Evolutionary conservation across 2,329 filamentous ascomycete genomes (phyloP).

Genomic region (Fusarium miscanthi): DNA sequence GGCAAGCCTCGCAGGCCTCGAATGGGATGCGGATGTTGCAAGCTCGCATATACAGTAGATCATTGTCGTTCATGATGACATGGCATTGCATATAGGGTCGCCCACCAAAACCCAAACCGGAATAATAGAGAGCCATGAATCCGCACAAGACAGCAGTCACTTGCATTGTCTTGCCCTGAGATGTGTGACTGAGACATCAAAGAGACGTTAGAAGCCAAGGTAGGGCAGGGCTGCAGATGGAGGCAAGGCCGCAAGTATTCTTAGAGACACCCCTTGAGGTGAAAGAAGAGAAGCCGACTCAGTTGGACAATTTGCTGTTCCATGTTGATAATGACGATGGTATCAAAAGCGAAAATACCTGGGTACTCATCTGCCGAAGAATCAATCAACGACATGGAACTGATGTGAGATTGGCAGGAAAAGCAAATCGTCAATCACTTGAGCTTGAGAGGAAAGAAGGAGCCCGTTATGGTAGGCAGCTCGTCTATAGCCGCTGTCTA

Average conservation of each 20-base stretch:
- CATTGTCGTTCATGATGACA: constrained; percentile 32
- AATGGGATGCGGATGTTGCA: constrained; percentile 9
- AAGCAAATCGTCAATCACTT: background rate
- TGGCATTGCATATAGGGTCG: constrained; percentile 29
- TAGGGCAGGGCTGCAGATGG: constrained; percentile 27
- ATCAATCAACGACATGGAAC: background rate
- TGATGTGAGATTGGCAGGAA: background rate
- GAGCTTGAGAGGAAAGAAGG: background rate
- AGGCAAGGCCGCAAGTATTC: background rate
- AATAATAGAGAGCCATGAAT: constrained; percentile 15
- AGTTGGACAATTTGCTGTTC: constrained; percentile 1
- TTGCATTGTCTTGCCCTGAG: constrained; percentile 33
- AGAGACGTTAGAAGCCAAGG: constrained; percentile 29
- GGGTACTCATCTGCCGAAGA: background rate
- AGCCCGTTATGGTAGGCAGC: background rate
- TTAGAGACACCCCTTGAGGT: constrained; percentile 16
- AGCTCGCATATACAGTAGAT: constrained; percentile 12
- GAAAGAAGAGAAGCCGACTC: background rate
- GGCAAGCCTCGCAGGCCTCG: constrained; percentile 25
- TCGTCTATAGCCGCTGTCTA: constrained; percentile 3
- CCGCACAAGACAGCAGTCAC: constrained; percentile 33
- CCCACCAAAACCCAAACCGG: constrained; percentile 5
- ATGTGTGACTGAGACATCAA: constrained; percentile 25
- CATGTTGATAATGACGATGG: constrained; percentile 5
- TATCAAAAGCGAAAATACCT: background rate